phyloP scores from a whole-genome alignment of 2,329 filamentous ascomycete species.

The Verticillium isaacii region DNA sequence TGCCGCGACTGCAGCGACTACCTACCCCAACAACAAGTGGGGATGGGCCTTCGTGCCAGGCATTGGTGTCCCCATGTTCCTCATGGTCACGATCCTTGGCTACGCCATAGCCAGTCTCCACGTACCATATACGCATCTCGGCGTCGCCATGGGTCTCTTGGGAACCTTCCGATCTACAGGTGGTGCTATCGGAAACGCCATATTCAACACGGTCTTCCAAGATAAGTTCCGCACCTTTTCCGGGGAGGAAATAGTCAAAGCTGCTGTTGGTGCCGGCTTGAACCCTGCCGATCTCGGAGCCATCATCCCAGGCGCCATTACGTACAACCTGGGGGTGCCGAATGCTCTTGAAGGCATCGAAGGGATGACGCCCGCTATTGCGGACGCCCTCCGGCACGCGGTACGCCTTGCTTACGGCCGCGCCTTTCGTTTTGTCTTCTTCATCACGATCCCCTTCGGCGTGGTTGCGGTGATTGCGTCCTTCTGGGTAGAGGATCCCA shows the following conservation, averaged over 20 bases:
- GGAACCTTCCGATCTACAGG: constrained; percentile 24
- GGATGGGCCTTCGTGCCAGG: constrained; percentile 24
- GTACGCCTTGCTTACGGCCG: constrained; percentile 7
- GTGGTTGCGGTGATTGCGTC: constrained; percentile 6
- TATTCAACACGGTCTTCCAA: constrained; percentile 25
- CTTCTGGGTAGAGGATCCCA: constrained; percentile 7
- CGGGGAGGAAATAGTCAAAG: constrained; percentile 18
- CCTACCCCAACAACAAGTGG: constrained; percentile 18
- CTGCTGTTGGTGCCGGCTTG: constrained; percentile 21
- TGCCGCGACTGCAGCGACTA: constrained; percentile 19
- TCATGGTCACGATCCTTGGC: constrained; percentile 23
- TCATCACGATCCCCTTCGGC: constrained; percentile 10
- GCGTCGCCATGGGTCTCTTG: constrained; percentile 22
- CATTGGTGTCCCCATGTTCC: constrained; percentile 24
- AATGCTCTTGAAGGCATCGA: constrained; percentile 11
- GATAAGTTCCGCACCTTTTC: constrained; percentile 15
- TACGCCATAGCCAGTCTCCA: constrained; percentile 23
- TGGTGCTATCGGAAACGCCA: constrained; percentile 26
- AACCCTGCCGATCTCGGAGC: constrained; percentile 10
- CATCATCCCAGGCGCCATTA: constrained; percentile 22
- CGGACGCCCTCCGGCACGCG: constrained; percentile 2
- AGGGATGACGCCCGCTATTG: constrained; percentile 9
- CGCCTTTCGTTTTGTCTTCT: constrained; percentile 10
- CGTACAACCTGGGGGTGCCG: constrained; percentile 24
- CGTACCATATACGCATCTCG: constrained; percentile 23